Base-by-base conservation (phyloP, 2,329 filamentous ascomycete genomes). In the Coniochaeta hoffmannii region DNA sequence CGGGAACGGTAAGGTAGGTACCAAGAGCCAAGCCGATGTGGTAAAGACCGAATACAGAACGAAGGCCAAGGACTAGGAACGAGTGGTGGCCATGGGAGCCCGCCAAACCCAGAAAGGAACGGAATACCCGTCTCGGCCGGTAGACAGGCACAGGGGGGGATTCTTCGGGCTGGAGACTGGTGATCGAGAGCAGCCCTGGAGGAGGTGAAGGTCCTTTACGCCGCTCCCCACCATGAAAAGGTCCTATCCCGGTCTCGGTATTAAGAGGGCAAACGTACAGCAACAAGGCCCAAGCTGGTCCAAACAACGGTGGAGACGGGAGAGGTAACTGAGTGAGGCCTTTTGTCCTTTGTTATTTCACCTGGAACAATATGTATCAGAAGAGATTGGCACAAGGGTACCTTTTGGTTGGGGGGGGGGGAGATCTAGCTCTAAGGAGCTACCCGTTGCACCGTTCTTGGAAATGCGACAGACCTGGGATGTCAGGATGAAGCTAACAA, bases 331-430 rank as follows among this genome's bases (percentile, higher is more conserved):
- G 75, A 68, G 57, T 70, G 65, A 63, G 63, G 58, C 67, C 59
- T 65, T 66, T 51, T 51, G 64, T 64, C 70, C 69, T 71, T 69
- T 65, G 65, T 70, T 71, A 73, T 74, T 72, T 72, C 63, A 71
- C 72, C 73, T 73, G 64, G 65, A 68, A 68, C 64, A 68, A 71
- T 68, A 69, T 72, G 72, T 74, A 72, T 74, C 72, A 73, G 70
- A 71, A 69, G 67, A 71, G 69, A 72, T 69, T 69, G 68, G 64
- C 64, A 66, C 67, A 67, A 68, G 70, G 69, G 64, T 66, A 53
- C n/a, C n/a, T n/a, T n/a, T n/a, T n/a, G n/a, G n/a, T n/a, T n/a
- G n/a, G n/a, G n/a, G n/a, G n/a, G n/a, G 19, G 26, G 34, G 31
- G 19, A 28, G 50, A 38, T 38, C 50, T n/a, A 38, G 26, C 31